Evolutionary conservation across 805 yeast genomes (phyloP).

Genomic region (Cyberlindnera galapagoensis): DNA sequence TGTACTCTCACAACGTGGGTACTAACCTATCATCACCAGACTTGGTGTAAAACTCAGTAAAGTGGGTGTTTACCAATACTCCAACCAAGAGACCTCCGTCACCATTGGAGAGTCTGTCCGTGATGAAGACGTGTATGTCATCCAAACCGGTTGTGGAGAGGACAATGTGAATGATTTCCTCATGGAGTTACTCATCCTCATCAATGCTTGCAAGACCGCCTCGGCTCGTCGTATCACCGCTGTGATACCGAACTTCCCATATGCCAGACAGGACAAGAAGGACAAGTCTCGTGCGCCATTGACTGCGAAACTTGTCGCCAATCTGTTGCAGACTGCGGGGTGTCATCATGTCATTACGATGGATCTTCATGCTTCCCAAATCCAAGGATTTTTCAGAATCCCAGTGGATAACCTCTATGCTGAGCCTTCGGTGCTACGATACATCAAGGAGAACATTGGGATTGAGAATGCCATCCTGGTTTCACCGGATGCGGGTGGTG

Average conservation of each 20-base stretch:
- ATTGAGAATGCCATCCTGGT: slow-evolving; percentile 62
- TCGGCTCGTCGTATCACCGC: slow-evolving; percentile 80
- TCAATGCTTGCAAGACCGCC: slow-evolving; percentile 77
- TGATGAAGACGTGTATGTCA: slow-evolving; percentile 77
- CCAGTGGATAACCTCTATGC: slow-evolving; percentile 84
- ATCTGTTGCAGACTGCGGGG: slow-evolving; percentile 76
- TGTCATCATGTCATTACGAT: slow-evolving; percentile 82
- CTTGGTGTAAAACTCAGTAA: slow-evolving; percentile 57
- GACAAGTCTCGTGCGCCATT: slow-evolving; percentile 83
- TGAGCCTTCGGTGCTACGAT: slow-evolving; percentile 74
- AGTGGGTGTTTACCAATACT: slow-evolving; percentile 56
- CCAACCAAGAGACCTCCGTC: slow-evolving; percentile 69
- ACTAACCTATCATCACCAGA: too few species aligned
- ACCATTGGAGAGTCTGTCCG: slow-evolving; percentile 77
- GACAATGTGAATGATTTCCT: slow-evolving; percentile 74
- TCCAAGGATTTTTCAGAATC: slow-evolving; percentile 77
- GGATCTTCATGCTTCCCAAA: slow-evolving; percentile 87
- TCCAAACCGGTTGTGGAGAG: slow-evolving; percentile 74
- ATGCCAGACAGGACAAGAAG: slow-evolving; percentile 85
- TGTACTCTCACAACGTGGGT: too few species aligned
- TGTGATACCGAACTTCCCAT: slow-evolving; percentile 76
- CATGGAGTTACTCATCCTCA: slow-evolving; percentile 68
- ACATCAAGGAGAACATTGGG: slow-evolving; percentile 57
- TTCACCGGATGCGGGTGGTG: slow-evolving; percentile 90
- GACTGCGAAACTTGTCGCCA: slow-evolving; percentile 80